Base-by-base conservation (phyloP, 306 rosid genomes). In the Cicer pinnatifidum region DNA sequence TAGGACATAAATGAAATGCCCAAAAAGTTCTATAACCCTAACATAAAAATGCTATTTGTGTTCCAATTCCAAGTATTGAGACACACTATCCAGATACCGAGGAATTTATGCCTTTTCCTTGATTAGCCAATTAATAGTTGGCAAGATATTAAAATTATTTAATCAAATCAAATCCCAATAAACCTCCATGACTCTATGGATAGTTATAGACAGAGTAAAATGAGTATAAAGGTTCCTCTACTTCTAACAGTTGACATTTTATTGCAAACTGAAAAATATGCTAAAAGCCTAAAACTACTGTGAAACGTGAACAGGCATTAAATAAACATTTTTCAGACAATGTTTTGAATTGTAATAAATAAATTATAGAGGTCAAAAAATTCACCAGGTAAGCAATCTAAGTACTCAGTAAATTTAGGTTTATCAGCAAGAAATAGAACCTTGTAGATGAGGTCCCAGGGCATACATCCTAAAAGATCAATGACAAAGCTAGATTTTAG, bases 371-470 rank as follows among this genome's bases (percentile, higher is more conserved):
- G 4, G 59, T 68, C 64, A 76, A 81, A 56, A 47, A 70, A 61
- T 11, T 58, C 58, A 35, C 45, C 9, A 33, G 38, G 40, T 57
- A 47, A 19, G 59, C 20, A 79, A 47, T 11, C 71, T 11, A 8
- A 23, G 8, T 35, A 68, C 46, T 19, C 17, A 13, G 57, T 12
- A 60, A 80, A 59, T 67, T 45, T 17, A 61, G 59, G 38, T 38
- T 76, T 57, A 60, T 39, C 6, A 8, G 12, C 66, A 77, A 65
- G 72, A 58, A 73, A 44, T 17, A 52, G 71, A 60, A 94, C 99
- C 99, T 91, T 88, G 87, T 67, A 94, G 78, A 94, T 82, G 73
- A 87, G 66, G 79, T 94, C 99, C 99, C 99, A 94, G 38, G 99
- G 99, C 90, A 94, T 68, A 73, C 99, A 94, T 59, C 85, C 92